phyloP scores from a whole-genome alignment of 2,329 filamentous ascomycete species.

The Xylaria sp. region DNA sequence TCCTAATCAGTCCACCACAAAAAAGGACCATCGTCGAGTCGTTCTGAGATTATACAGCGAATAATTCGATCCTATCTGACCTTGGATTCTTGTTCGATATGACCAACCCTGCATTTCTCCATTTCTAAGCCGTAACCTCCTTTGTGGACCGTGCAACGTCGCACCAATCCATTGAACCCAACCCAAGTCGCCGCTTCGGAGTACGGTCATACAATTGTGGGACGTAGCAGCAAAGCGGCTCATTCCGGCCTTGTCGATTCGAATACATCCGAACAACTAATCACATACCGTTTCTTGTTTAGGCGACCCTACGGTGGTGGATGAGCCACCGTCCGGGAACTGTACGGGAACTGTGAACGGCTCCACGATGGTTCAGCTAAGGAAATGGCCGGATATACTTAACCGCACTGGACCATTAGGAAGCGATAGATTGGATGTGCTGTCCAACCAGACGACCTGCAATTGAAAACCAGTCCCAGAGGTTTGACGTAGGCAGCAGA shows the following conservation, averaged over 20 bases:
- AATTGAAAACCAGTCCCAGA: slow-evolving; percentile 14
- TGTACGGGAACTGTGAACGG: slow-evolving; percentile 36
- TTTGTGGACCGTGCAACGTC: slow-evolving; percentile 6
- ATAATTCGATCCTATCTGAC: background rate
- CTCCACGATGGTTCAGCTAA: slow-evolving; percentile 21
- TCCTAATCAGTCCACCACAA: too few relatives aligned
- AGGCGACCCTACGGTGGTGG: background rate
- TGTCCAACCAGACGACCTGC: slow-evolving; percentile 25
- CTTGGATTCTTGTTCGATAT: too few relatives aligned
- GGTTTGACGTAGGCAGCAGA: slow-evolving; percentile 13
- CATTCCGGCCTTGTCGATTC: background rate
- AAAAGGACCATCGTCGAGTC: too few relatives aligned
- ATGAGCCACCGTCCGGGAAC: slow-evolving; percentile 15
- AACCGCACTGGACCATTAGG: slow-evolving; percentile 25
- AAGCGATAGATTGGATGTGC: slow-evolving; percentile 13
- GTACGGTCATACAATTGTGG: background rate
- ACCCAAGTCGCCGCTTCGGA: background rate
- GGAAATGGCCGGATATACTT: slow-evolving; percentile 30
- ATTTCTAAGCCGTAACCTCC: background rate
- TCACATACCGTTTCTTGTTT: background rate
- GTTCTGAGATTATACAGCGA: too few relatives aligned
- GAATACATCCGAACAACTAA: background rate
- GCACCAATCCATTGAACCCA: background rate
- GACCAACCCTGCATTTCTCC: background rate
- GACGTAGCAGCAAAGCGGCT: background rate